Conservation (phyloP, 148 eudicot species). For the Drosera capensis region DNA sequence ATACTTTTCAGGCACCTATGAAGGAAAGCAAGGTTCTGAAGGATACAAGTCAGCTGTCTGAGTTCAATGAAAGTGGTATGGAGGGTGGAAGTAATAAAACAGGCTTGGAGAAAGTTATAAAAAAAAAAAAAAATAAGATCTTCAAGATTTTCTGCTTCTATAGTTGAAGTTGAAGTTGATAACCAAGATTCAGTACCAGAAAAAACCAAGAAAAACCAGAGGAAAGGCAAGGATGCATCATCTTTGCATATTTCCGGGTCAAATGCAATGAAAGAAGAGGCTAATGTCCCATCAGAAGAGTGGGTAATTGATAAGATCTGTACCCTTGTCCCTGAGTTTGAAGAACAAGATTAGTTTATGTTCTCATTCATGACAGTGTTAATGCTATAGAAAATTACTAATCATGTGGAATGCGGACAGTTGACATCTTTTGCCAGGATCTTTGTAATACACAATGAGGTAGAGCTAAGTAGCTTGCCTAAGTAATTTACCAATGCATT, state of each 20-base stretch:
- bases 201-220: conserved; percentile 79
- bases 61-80: conserved; percentile 28
- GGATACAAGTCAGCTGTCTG: conserved; percentile 31
- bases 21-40: conserved; percentile 36
- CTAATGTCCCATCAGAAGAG: conserved; percentile 53
- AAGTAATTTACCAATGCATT: no score
- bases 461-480: no score
- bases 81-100: conserved; percentile 37
- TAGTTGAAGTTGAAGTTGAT: conserved; percentile 40
- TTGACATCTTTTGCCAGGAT: no score
- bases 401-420: no score
- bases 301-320: conserved; percentile 48
- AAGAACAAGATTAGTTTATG: conserved; percentile 56
- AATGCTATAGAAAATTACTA: no score
- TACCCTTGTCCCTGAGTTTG: conserved; percentile 66
- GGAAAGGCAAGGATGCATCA: conserved; percentile 55
- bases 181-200: conserved; percentile 41
- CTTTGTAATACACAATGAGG: no score
- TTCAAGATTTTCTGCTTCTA: conserved; percentile 20
- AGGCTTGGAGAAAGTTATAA: conserved; percentile 51
- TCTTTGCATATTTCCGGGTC: conserved; percentile 33
- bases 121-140: conserved; percentile 81
- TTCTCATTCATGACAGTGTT: no score
- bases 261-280: conserved; percentile 45
- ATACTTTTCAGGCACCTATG: conserved; percentile 24